These are phyloP conservation scores for Knoxdaviesia capensis DNA, from an alignment of 2,329 filamentous ascomycete species.

Conservation along the genomic window DNA sequence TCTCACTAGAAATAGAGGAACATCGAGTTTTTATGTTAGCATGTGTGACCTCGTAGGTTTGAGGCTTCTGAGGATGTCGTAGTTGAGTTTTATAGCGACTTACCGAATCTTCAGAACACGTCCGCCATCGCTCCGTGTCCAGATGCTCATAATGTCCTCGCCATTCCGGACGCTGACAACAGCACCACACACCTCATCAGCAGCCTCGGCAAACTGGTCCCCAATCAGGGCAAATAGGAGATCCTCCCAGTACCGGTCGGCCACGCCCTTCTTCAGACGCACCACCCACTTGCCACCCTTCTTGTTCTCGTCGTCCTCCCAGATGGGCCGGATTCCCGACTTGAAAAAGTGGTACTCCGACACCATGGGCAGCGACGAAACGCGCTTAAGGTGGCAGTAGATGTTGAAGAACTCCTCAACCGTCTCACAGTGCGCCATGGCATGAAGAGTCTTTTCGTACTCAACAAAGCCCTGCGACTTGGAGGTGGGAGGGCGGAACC, in stretches of 20 bases:
- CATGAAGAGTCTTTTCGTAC: constrained; percentile 90
- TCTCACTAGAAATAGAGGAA: constrained; percentile 41
- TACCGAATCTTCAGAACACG: constrained; percentile 93
- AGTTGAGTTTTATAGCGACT: constrained; percentile 10
- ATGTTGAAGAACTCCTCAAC: constrained; percentile 84
- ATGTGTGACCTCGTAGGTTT: background rate
- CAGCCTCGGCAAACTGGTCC: constrained; percentile 81
- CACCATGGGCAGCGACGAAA: constrained; percentile 71
- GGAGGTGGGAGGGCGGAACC: constrained; percentile 89
- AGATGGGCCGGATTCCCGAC: constrained; percentile 86
- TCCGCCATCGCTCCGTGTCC: constrained; percentile 85
- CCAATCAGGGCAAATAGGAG: constrained; percentile 77
- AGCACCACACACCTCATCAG: constrained; percentile 85
- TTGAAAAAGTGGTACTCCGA: constrained; percentile 98
- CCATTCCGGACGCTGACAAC: constrained; percentile 88
- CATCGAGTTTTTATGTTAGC: background rate
- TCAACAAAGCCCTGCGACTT: constrained; percentile 77
- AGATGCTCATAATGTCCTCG: constrained; percentile 94
- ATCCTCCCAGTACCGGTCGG: constrained; percentile 94
- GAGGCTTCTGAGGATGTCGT: background rate
- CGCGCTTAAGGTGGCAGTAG: constrained; percentile 75
- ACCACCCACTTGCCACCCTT: constrained; percentile 96
- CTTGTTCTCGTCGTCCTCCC: constrained; percentile 96
- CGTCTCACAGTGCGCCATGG: constrained; percentile 62
- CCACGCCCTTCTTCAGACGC: constrained; percentile 88